Percentiles rank a stretch among this genome's conserved stretches.
phyloP scores from a whole-genome alignment of 106 monocot genomes.

The Acanthochlamys bracteata region DNA sequence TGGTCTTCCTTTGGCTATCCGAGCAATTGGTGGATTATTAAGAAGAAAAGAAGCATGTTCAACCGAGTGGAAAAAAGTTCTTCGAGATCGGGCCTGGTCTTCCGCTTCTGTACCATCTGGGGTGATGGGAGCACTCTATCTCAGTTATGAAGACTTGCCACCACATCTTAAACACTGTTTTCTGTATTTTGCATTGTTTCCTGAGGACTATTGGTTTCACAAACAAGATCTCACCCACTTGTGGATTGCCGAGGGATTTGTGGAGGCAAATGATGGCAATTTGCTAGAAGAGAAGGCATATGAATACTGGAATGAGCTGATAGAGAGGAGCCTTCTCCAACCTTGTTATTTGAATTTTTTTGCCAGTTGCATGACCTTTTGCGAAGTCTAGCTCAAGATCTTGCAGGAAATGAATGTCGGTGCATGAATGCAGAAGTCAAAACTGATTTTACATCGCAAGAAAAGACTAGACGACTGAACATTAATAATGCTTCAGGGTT shows the following conservation, averaged over 20 bases:
- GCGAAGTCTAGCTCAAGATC: slow-evolving; percentile 13
- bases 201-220: not conserved
- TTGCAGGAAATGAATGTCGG: slow-evolving; percentile 12
- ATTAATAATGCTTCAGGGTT: not conserved
- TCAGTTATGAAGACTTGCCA: slow-evolving; percentile 32
- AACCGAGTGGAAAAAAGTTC: slow-evolving; percentile 11
- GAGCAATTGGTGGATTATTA: slow-evolving; percentile 7
- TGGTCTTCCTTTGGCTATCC: slow-evolving; percentile 20
- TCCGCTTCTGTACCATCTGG: slow-evolving; percentile 2
- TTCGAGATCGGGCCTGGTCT: slow-evolving; percentile 17
- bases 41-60: not conserved
- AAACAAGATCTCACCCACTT: not conserved
- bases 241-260: slow-evolving; percentile 35
- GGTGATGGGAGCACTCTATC: slow-evolving; percentile 10
- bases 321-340: slow-evolving; percentile 24
- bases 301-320: slow-evolving; percentile 20
- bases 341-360: no score
- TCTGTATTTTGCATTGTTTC: slow-evolving; percentile 31
- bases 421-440: no score
- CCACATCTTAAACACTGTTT: slow-evolving; percentile 32
- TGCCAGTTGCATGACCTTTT: slow-evolving; percentile 34
- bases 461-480: slow-evolving; percentile 1
- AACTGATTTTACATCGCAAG: not conserved
- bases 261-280: slow-evolving; percentile 4
- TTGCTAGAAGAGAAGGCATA: slow-evolving; percentile 17